Conservation (phyloP, 805 yeast species). For the Brettanomyces nanus region DNA sequence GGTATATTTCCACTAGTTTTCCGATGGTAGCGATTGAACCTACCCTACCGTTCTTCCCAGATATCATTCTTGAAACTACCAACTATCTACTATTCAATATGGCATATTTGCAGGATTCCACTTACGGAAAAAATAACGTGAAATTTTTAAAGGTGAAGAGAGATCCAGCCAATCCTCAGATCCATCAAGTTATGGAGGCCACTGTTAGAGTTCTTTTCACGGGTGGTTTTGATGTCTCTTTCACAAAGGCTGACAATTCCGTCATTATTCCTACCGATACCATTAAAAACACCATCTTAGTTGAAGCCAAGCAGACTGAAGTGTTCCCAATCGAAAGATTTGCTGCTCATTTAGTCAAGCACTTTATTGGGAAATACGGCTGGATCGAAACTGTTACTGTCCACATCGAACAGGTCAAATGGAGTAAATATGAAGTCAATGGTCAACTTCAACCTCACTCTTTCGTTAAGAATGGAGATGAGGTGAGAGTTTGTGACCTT, state of each 20-base stretch:
- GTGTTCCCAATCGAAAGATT: conserved; percentile 90
- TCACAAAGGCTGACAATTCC: conserved; percentile 81
- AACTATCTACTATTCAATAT: too few species aligned
- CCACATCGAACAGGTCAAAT: conserved; percentile 60
- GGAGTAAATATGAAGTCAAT: conserved; percentile 69
- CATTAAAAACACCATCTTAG: conserved; percentile 78
- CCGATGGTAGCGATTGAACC: too few species aligned
- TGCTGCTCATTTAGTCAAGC: conserved; percentile 77
- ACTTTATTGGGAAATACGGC: conserved; percentile 66
- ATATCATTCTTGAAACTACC: too few species aligned
- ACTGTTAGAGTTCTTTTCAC: conserved; percentile 67
- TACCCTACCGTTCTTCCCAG: too few species aligned
- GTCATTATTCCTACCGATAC: conserved; percentile 94
- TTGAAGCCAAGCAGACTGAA: conserved; percentile 74
- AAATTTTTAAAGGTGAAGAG: conserved; percentile 84
- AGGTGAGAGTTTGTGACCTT: conserved; percentile 55
- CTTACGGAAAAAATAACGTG: conserved; percentile 91
- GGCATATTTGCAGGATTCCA: conserved; percentile 35
- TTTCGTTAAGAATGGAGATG: conserved; percentile 78
- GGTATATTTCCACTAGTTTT: too few species aligned
- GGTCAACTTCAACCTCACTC: conserved; percentile 80
- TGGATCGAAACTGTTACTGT: conserved; percentile 71
- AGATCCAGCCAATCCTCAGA: conserved; percentile 61
- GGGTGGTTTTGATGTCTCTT: conserved; percentile 74
- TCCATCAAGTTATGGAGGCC: conserved; percentile 80